Percentiles rank a stretch among this genome's conserved stretches.
Evolutionary conservation across 305 asterid species (phyloP).

Genomic region (Solanum aculeatissimum): DNA sequence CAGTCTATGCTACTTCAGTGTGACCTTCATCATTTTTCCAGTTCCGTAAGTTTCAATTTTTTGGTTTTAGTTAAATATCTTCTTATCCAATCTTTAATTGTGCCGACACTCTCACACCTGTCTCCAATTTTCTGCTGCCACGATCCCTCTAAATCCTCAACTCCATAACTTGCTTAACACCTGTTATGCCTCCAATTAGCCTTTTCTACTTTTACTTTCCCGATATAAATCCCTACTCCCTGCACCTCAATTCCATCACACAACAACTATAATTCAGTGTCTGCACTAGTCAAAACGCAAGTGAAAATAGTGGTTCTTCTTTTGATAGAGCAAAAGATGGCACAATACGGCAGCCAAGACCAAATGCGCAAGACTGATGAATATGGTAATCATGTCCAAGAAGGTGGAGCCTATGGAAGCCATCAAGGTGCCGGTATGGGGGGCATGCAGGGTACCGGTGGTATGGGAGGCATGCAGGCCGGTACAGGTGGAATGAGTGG

Average conservation of each 20-base stretch:
- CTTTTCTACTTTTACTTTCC: neutral
- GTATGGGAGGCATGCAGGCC: neutral
- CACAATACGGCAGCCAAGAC: neutral
- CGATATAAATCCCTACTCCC: neutral
- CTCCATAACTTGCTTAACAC: neutral
- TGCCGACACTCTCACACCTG: neutral
- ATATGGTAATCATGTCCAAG: neutral
- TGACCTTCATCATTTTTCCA: neutral
- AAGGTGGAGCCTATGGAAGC: neutral
- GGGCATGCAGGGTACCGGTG: neutral
- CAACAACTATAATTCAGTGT: neutral
- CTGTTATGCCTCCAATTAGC: neutral
- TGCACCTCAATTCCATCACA: neutral
- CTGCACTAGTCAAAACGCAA: neutral
- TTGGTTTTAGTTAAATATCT: neutral
- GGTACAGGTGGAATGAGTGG: neutral
- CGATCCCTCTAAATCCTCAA: neutral
- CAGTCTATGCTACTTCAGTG: neutral
- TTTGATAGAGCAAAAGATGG: neutral
- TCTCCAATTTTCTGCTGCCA: neutral
- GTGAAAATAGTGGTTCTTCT: neutral
- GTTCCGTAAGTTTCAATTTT: neutral
- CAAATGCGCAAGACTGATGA: neutral
- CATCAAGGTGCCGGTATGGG: neutral
- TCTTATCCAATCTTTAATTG: neutral